Evolutionary conservation across 2,329 filamentous ascomycete genomes (phyloP).

Genomic region (Fusarium newnesense): DNA sequence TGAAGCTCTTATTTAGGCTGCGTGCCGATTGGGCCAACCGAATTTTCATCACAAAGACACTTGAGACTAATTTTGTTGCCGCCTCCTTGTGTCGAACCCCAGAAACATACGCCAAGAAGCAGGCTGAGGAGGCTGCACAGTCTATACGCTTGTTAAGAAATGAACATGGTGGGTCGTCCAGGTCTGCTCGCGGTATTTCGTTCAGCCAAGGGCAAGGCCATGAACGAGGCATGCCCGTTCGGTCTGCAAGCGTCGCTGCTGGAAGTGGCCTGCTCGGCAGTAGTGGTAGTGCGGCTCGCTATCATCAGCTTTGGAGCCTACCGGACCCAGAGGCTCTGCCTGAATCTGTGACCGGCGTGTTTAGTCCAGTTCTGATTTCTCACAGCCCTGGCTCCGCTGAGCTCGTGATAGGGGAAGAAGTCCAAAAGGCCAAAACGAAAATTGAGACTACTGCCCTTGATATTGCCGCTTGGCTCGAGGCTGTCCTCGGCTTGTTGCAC

Average conservation of each 20-base stretch:
- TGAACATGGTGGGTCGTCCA: constrained; percentile 52
- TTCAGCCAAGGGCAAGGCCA: constrained; percentile 59
- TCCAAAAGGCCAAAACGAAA: constrained; percentile 36
- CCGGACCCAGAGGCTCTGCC: constrained; percentile 68
- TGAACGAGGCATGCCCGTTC: constrained; percentile 55
- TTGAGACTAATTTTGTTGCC: constrained; percentile 79
- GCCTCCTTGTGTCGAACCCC: constrained; percentile 75
- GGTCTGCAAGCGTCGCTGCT: constrained; percentile 54
- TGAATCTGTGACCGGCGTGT: constrained; percentile 54
- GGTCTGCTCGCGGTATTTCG: constrained; percentile 62
- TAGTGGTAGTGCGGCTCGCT: constrained; percentile 45
- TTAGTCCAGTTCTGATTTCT: constrained; percentile 64
- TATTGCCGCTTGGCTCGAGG: constrained; percentile 78
- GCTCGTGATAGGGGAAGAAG: background rate
- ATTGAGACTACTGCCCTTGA: constrained; percentile 62
- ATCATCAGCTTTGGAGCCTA: constrained; percentile 67
- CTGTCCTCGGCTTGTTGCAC: constrained; percentile 76
- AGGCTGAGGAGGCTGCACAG: constrained; percentile 62
- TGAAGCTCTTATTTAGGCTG: constrained; percentile 84
- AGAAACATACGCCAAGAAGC: constrained; percentile 60
- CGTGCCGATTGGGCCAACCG: constrained; percentile 84
- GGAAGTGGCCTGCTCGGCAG: constrained; percentile 47
- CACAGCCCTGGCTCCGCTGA: constrained; percentile 41
- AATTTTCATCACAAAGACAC: constrained; percentile 75
- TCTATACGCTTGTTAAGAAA: constrained; percentile 56